Evolutionary conservation across 192 early-diverging fungal genomes (phyloP).

Genomic region (Backusella tarrabulga): DNA sequence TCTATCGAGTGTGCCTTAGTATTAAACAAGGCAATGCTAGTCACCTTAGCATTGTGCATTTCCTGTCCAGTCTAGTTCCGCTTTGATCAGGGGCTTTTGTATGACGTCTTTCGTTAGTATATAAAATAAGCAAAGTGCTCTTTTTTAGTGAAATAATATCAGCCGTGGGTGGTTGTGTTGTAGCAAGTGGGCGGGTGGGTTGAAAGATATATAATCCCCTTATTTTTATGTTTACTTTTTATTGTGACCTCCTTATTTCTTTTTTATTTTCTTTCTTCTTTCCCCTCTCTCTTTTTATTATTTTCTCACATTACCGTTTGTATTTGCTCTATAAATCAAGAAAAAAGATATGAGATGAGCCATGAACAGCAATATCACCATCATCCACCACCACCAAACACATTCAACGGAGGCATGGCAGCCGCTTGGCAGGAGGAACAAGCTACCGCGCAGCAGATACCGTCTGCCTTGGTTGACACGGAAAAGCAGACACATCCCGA

Average conservation of each 20-base stretch:
- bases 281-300: not conserved
- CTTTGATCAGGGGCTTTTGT: not conserved
- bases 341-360: not conserved
- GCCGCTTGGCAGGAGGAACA: not conserved
- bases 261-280: not conserved
- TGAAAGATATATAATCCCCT: not conserved
- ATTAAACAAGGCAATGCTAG: not conserved
- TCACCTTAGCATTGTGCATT: not conserved
- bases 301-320: not conserved
- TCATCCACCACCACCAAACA: not conserved
- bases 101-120: slow-evolving; percentile 5
- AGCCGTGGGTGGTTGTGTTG: not conserved
- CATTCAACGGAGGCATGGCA: not conserved
- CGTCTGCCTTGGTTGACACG: not conserved
- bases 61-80: not conserved
- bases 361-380: slow-evolving; percentile 1
- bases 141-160: not conserved
- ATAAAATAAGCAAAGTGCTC: not conserved
- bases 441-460: not conserved
- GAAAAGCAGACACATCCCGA: slow-evolving; percentile 28
- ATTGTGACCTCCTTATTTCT: not conserved
- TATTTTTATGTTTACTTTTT: not conserved
- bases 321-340: not conserved
- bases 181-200: not conserved
- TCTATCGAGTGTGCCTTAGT: not conserved